Evolutionary conservation across 169 alveolate species (phyloP).

Genomic region (Cryptosporidium canis): DNA sequence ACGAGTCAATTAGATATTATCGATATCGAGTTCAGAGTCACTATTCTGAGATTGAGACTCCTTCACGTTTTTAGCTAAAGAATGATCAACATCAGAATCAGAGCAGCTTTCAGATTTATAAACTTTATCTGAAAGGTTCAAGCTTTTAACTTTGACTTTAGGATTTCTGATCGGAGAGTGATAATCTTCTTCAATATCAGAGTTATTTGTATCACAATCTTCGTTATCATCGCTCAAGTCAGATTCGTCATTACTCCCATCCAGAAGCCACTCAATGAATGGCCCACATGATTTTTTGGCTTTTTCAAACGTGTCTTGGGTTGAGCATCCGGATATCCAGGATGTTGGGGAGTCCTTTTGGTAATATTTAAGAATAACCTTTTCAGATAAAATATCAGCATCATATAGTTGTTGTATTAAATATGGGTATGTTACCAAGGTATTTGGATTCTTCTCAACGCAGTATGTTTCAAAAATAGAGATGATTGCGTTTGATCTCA

Average conservation of each 20-base stretch:
- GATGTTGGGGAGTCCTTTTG: conserved; percentile 68
- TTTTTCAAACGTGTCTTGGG: conserved; percentile 76
- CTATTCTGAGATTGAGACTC: conserved; percentile 20
- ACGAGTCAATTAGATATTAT: conserved; percentile 27
- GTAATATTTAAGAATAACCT: conserved; percentile 77
- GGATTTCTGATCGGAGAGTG: conserved; percentile 23
- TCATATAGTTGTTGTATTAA: conserved; percentile 82
- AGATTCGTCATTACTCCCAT: conserved; percentile 75
- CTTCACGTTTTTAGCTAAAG: conserved; percentile 16
- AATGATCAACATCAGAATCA: conserved; percentile 14
- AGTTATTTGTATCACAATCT: conserved; percentile 71
- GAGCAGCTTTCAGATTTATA: neutral
- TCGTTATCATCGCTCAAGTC: conserved; percentile 75
- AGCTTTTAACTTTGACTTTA: conserved; percentile 43
- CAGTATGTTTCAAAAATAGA: conserved; percentile 82
- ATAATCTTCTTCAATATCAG: conserved; percentile 29
- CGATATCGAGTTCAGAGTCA: conserved; percentile 69
- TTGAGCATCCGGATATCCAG: conserved; percentile 39
- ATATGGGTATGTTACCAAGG: conserved; percentile 82
- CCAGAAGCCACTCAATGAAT: conserved; percentile 82
- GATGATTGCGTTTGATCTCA: conserved; percentile 81
- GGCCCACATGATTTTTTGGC: conserved; percentile 84
- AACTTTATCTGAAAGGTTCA: conserved; percentile 18
- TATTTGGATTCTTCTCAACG: conserved; percentile 78
- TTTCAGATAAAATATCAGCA: conserved; percentile 82